Base-by-base conservation (phyloP, 2,329 filamentous ascomycete genomes). In the Cercospora zeae-maydis region DNA sequence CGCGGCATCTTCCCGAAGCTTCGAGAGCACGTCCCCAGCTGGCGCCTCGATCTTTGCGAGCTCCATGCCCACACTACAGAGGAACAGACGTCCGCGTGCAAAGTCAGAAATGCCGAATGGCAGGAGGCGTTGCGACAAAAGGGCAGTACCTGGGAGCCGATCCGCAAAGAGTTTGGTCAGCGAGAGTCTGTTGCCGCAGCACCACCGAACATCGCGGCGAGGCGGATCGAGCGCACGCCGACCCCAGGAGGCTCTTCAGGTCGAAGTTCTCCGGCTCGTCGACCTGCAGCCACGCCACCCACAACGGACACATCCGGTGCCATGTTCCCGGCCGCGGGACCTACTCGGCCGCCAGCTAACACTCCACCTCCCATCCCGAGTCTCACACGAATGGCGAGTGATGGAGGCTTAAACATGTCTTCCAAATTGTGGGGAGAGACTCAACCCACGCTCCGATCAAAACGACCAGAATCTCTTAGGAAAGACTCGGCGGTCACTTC, bases 1-100 rank as follows among this genome's bases (percentile, higher is more conserved):
- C 39, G 39, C 11, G 56, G 56, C 19, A 58, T 58, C 42, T 58
- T 58, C 30, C 56, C 56, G 4, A 58, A 58, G 42, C 45, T 59
- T 10, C 27, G 57, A 34, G 57, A 59, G 57, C 57, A 59, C 5
- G 45, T 45, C 7, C 57, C 57, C 6, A 59, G 57, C 31, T 59
- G 57, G 57, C 57, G 57, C 16, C 4, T 52, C 30, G 45, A 59
- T 8, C 42, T 59, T 6, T 59, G 57, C 16, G 57, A 59, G 31
- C 49, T 59, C 9, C 57, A 59, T 8, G 24, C 34, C 16, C 57
- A 59, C 10, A 16, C 30, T n/a, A 52, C 30, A 9, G 57, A 49
- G 19, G 27, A 59, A 11, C 30, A 59, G 36, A 33, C 30, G 19
- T 13, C 31, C n/a, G 4, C 31, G 31, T 59, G 57, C 31, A 34